These are phyloP conservation scores for Tricholoma bakamatsutake DNA, from an alignment of 768 basidiomycete species.

Conservation along the genomic window DNA sequence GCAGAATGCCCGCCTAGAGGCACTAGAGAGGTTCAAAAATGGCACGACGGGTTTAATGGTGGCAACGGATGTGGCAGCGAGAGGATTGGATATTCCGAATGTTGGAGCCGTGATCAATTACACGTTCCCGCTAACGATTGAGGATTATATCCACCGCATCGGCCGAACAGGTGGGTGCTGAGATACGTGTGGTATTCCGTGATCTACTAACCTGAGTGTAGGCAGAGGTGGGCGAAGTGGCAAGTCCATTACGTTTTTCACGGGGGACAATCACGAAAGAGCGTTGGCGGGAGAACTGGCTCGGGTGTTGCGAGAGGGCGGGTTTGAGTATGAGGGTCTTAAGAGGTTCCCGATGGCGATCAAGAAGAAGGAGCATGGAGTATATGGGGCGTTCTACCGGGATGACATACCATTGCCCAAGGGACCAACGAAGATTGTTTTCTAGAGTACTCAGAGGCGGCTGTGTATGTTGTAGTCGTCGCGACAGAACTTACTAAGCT, in stretches of 20 bases:
- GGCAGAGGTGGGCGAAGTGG: slow-evolving; percentile 89
- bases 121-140: slow-evolving; percentile 95
- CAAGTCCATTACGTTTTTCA: slow-evolving; percentile 95
- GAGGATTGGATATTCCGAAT: slow-evolving; percentile 95
- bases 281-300: slow-evolving; percentile 90
- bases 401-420: slow-evolving; percentile 57
- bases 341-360: slow-evolving; percentile 93
- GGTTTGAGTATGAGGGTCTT: slow-evolving; percentile 70
- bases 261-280: slow-evolving; percentile 81
- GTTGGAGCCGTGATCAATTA: slow-evolving; percentile 94
- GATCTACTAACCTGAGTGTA: slow-evolving; percentile 21
- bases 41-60: slow-evolving; percentile 81
- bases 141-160: slow-evolving; percentile 89
- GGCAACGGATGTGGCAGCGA: slow-evolving; percentile 95
- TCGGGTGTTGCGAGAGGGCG: slow-evolving; percentile 83
- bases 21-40: slow-evolving; percentile 80
- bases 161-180: slow-evolving; percentile 68
- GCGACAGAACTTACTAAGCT: too few species aligned
- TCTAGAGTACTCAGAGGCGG: slow-evolving; percentile 26
- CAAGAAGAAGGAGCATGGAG: slow-evolving; percentile 91
- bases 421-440: slow-evolving; percentile 75
- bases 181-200: slow-evolving; percentile 2
- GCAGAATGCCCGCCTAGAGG: slow-evolving; percentile 77
- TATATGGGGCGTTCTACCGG: slow-evolving; percentile 83
- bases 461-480: background rate